Evolutionary conservation across 441 rosid genomes (phyloP).

Genomic region (Omphalea diandra): DNA sequence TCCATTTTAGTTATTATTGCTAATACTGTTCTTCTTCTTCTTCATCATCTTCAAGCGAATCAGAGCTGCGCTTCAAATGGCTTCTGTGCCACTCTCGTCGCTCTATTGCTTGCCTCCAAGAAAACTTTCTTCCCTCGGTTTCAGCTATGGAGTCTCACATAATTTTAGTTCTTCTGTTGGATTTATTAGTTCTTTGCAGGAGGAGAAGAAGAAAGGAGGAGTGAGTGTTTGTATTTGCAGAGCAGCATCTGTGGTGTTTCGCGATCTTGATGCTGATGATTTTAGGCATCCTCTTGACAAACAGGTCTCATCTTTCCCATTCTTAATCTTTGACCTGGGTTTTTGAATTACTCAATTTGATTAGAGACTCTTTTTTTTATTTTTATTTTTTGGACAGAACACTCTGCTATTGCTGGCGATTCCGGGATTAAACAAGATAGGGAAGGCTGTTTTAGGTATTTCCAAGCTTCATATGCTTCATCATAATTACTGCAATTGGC

Average conservation of each 20-base stretch:
- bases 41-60: neutral
- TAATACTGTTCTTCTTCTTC: no score
- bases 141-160: conserved; percentile 26
- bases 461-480: neutral
- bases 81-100: conserved; percentile 37
- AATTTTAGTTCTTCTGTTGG: conserved; percentile 23
- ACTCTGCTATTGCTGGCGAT: conserved; percentile 80
- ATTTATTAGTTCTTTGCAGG: conserved; percentile 34
- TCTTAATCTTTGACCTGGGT: no score
- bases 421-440: conserved; percentile 83
- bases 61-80: conserved; percentile 33
- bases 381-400: conserved; percentile 48
- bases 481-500: neutral
- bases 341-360: neutral
- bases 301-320: no score
- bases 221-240: conserved; percentile 43
- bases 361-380: neutral
- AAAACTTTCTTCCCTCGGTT: conserved; percentile 22
- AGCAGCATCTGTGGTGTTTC: conserved; percentile 61
- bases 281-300: conserved; percentile 90
- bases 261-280: conserved; percentile 93
- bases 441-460: conserved; percentile 74
- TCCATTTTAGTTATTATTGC: neutral
- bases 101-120: conserved; percentile 29
- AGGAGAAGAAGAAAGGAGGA: conserved; percentile 33